Conservation (phyloP, 2,329 filamentous ascomycete species). For the Niveomyces coronatus region DNA sequence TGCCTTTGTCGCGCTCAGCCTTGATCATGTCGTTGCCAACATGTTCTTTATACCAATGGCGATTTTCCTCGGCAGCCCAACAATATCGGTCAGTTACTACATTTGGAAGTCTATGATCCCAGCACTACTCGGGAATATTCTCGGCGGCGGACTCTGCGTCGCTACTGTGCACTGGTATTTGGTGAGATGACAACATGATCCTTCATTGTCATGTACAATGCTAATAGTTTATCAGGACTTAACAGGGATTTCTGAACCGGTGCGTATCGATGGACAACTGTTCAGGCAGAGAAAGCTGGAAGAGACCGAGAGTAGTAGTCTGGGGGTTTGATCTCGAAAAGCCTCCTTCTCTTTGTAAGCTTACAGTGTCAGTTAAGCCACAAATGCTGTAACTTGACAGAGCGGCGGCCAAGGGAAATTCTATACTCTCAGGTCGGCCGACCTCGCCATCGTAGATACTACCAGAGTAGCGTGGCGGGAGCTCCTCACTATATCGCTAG, state of each 20-base stretch:
- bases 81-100: slow-evolving; percentile 35
- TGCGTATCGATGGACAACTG: neutral
- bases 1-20: slow-evolving; percentile 38
- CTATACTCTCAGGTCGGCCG: too few species aligned
- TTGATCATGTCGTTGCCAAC: slow-evolving; percentile 47
- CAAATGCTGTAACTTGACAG: too few species aligned
- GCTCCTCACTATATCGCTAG: too few species aligned
- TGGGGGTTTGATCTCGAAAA: neutral
- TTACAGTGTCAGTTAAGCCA: neutral
- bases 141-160: slow-evolving; percentile 39
- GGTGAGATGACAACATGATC: neutral
- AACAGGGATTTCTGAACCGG: neutral
- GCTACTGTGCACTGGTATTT: slow-evolving; percentile 23
- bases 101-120: slow-evolving; percentile 46
- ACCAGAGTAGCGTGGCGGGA: too few species aligned
- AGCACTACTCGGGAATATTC: slow-evolving; percentile 37
- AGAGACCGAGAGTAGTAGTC: slow-evolving; percentile 4
- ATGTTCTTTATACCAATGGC: slow-evolving; percentile 41
- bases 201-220: neutral
- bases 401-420: too few species aligned
- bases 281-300: neutral
- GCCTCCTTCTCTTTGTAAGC: neutral
- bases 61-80: slow-evolving; percentile 34
- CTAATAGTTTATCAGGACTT: neutral
- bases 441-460: too few species aligned